Evolutionary conservation across 768 basidiomycete genomes (phyloP), one percentile per base, ranked within the genome.

Genomic region (Leucosporidium scottii): DNA sequence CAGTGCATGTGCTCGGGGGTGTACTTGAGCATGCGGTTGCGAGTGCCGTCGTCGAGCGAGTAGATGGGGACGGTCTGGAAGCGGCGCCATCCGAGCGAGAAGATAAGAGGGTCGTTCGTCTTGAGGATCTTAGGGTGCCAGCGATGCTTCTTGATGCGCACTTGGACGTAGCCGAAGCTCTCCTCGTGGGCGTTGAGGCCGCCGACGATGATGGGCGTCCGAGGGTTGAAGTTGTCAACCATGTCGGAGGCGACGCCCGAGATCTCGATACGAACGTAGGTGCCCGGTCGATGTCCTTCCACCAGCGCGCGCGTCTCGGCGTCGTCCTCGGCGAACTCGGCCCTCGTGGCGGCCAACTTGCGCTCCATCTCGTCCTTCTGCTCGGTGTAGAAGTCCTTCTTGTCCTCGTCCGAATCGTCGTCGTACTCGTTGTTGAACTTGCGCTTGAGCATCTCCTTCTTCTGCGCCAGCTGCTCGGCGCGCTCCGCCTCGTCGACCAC

Each of bases 1-100:
- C 96, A 99, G 77, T 99, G 96, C 96, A 94, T 97, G 76, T 99
- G 96, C 79, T 99, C 96, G 0, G 96, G 96, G 0, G 96, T 97
- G 77, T 99, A 99, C 80, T 99, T 99, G 80, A 99, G 88, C 88
- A 98, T 90, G 47, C 96, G 91, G 87, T 97, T 96, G 23, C 96
- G 89, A 73, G 97, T 94, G 5, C 75, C 74, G 79, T 99, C 96
- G 77, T 99, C 96, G 27, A 99, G 81, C 25, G 92, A 92, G 79
- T 97, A 99, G 71, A 97, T 88, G 3, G 96, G 96, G 8, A 94
- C 82, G 0, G 85, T 88, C 78, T 99, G 96, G 82, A 98, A 99
- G 47, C 96, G 84, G 59, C 96, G 82, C 96, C 96, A 99, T 23
- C 96, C 96, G n/a, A 98, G 81, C 1, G 93, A 96, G 79, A 98